phyloP scores from a whole-genome alignment of 208 protist genomes.

The Jaenimonas drosophilae region DNA sequence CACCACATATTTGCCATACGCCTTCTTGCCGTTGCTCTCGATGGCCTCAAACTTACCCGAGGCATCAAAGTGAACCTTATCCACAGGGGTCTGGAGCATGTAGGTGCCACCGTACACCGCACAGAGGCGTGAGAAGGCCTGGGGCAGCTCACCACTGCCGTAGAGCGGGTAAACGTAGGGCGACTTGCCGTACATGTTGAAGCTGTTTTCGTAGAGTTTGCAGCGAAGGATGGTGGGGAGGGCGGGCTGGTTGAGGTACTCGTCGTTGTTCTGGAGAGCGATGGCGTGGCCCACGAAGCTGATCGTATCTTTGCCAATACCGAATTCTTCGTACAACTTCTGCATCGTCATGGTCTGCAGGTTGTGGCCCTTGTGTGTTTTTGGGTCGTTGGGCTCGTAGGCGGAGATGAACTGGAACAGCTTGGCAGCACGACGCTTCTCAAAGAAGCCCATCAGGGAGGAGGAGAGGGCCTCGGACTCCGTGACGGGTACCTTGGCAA shows the following conservation, averaged over 20 bases:
- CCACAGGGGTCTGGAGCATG: constrained; percentile 97
- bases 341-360: constrained; percentile 83
- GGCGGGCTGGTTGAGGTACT: constrained; percentile 93
- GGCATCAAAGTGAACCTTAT: constrained; percentile 94
- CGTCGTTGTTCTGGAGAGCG: constrained; percentile 83
- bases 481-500: constrained; percentile 98
- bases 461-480: constrained; percentile 94
- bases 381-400: constrained; percentile 84
- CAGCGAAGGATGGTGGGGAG: constrained; percentile 91
- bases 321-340: constrained; percentile 95
- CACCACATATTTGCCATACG: constrained; percentile 92
- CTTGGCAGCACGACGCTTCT: constrained; percentile 94
- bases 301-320: constrained; percentile 89
- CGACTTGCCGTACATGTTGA: constrained; percentile 91
- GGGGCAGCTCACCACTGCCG: constrained; percentile 98
- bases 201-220: constrained; percentile 95
- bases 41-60: constrained; percentile 93
- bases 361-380: constrained; percentile 91
- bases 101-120: constrained; percentile 97
- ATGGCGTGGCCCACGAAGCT: constrained; percentile 98
- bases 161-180: constrained; percentile 99
- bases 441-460: constrained; percentile 96
- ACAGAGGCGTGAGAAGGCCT: constrained; percentile 95
- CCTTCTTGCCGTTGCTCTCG: constrained; percentile 74
- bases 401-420: constrained; percentile 90